Percentiles rank a stretch among this genome's conserved stretches.
Conservation (phyloP, 163 green algal species). For the Prototheca wickerhamii region DNA sequence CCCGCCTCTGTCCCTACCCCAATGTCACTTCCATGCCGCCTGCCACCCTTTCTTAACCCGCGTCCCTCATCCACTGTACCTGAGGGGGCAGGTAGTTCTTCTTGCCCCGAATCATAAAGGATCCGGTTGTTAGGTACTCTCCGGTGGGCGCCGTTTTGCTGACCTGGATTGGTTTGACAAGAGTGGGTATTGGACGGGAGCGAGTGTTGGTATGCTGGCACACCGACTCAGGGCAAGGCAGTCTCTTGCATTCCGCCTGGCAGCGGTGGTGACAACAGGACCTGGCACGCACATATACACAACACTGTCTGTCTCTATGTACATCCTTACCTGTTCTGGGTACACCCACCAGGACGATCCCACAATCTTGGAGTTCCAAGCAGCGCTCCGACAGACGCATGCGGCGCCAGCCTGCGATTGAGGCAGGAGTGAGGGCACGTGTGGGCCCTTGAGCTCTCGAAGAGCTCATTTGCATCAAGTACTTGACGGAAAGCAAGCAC, state of each 20-base stretch:
- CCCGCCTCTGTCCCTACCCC: no score
- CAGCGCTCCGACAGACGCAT: conserved; percentile 73
- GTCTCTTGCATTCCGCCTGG: conserved; percentile 92
- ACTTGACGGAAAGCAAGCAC: not conserved
- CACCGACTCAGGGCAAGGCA: conserved; percentile 72
- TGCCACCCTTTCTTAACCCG: no score
- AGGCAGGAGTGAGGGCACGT: not conserved
- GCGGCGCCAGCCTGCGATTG: conserved; percentile 65
- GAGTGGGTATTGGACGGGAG: conserved; percentile 67
- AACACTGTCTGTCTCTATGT: not conserved
- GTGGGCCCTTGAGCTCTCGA: no score
- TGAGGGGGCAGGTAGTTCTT: conserved; percentile 95
- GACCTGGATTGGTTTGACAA: no score
- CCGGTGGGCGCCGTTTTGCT: conserved; percentile 85
- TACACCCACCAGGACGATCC: conserved; percentile 91
- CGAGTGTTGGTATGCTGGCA: conserved; percentile 76
- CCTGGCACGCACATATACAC: no score
- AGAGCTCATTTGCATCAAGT: not conserved
- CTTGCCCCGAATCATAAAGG: conserved; percentile 85
- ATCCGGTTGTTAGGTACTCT: conserved; percentile 82
- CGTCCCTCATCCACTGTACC: not conserved
- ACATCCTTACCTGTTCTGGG: conserved; percentile 51
- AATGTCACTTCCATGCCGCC: no score
- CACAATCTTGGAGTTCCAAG: conserved; percentile 88
- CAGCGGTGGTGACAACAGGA: conserved; percentile 44